These are phyloP conservation scores for Saxophila tyrrhenica DNA, from an alignment of 495 filamentous ascomycete genomes.

Conservation along the genomic window DNA sequence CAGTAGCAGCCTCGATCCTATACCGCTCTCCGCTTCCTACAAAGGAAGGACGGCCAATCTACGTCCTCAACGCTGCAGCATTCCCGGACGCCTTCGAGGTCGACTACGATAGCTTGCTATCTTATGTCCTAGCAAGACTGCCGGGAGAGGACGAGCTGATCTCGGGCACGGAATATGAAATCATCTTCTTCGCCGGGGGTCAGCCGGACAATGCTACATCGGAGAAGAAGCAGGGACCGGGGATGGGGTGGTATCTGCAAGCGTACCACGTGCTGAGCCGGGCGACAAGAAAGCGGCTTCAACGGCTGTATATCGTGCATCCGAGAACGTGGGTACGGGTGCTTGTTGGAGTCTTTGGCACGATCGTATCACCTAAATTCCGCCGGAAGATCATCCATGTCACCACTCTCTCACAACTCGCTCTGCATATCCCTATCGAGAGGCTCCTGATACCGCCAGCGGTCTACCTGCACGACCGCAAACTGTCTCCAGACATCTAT, in stretches of 20 bases:
- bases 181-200: constrained; percentile 46
- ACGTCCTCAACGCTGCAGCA: constrained; percentile 44
- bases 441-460: constrained; percentile 40
- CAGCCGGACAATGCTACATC: constrained; percentile 29
- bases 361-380: constrained; percentile 46
- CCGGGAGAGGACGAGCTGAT: constrained; percentile 44
- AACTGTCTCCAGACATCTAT: constrained; percentile 36
- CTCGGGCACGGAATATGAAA: constrained; percentile 40
- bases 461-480: constrained; percentile 42
- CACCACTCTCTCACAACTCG: constrained; percentile 37
- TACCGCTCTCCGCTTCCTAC: constrained; percentile 41
- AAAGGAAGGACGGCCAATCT: constrained; percentile 34
- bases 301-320: constrained; percentile 45
- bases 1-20: constrained; percentile 30
- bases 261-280: constrained; percentile 44
- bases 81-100: constrained; percentile 40
- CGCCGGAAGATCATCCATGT: constrained; percentile 46
- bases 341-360: constrained; percentile 45
- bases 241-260: constrained; percentile 48
- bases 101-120: constrained; percentile 44
- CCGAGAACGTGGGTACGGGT: constrained; percentile 46
- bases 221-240: constrained; percentile 36
- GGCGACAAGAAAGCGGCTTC: constrained; percentile 42
- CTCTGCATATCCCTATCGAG: constrained; percentile 39
- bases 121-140: constrained; percentile 43